Evolutionary conservation across 2,329 filamentous ascomycete genomes (phyloP), one percentile per base, ranked within the genome.

Genomic region (Macroventuria anomochaeta): DNA sequence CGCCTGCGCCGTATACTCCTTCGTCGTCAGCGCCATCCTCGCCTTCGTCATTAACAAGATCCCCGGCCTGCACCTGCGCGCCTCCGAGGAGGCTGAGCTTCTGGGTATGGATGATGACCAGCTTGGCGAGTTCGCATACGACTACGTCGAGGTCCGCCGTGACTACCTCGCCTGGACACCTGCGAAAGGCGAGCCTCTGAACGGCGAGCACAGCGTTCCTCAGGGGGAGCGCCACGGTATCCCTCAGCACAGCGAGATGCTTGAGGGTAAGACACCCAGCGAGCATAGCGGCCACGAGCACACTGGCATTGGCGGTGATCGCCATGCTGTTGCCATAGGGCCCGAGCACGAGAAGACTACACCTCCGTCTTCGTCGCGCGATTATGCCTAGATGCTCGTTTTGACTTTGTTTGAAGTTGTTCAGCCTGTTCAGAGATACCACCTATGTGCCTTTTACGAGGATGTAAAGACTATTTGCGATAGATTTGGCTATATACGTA

Each of bases 31-130:
- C 55, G 87, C 88, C 50, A 70, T 88, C 65, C 83, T 95, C 65
- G 90, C 90, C 57, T 90, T 88, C 77, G 71, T 78, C 68, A 89
- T 95, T 77, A 88, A 95, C 78, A 73, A 86, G 59, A 81, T 92
- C 18, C 90, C 90, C 21, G 90, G 90, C 39, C 83, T 95, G 17
- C 85, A 91, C 73, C 88, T 95, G 38, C 89, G 90, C 53, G 89
- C 90, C 7, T 88, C 85, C 21, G 89, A 92, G 69, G 88, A 93
- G 76, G 90, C 90, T 20, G 90, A 95, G 76, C 85, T 93, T 11
- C 85, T 93, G 51, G 90, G 90, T 63, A 93, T 93, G 89, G 90
- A 95, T 69, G 90, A 93, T 71, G 90, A 93, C 77, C 90, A 95
- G 78, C 89, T 93, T 65, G 90, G 90, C 76, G 90, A 95, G 77